These are phyloP conservation scores for Hypoxylon crocopeplum DNA, from an alignment of 495 filamentous ascomycete genomes.

Conservation along the genomic window DNA sequence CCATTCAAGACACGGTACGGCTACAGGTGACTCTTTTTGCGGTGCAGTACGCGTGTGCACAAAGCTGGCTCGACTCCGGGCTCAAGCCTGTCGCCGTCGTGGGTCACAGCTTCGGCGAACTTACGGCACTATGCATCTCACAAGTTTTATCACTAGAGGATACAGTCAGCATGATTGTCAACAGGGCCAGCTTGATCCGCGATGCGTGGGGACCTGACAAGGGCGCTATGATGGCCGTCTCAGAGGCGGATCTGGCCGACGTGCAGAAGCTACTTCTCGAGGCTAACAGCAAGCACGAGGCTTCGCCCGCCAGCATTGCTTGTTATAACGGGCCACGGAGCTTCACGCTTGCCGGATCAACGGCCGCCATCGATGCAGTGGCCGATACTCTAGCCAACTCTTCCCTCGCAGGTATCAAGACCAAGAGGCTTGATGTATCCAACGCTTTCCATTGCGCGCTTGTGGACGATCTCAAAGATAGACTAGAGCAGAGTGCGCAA, in stretches of 20 bases:
- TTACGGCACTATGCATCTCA: slow-evolving; percentile 54
- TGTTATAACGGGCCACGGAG: slow-evolving; percentile 61
- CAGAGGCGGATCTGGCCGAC: slow-evolving; percentile 40
- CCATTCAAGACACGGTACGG: slow-evolving; percentile 45
- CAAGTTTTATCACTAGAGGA: slow-evolving; percentile 47
- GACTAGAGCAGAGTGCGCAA: slow-evolving; percentile 38
- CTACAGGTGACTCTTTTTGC: slow-evolving; percentile 54
- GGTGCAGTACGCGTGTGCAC: slow-evolving; percentile 56
- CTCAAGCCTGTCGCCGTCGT: slow-evolving; percentile 44
- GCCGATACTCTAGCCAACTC: slow-evolving; percentile 16
- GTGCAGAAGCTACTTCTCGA: slow-evolving; percentile 35
- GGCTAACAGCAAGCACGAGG: slow-evolving; percentile 2
- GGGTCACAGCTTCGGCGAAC: slow-evolving; percentile 61
- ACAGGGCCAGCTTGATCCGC: slow-evolving; percentile 48
- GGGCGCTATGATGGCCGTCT: slow-evolving; percentile 55
- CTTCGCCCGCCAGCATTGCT: slow-evolving; percentile 46
- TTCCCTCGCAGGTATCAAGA: slow-evolving; percentile 9
- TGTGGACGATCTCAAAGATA: slow-evolving; percentile 46
- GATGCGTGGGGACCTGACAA: slow-evolving; percentile 46
- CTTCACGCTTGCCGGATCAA: slow-evolving; percentile 55
- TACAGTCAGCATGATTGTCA: slow-evolving; percentile 46
- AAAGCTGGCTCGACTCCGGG: slow-evolving; percentile 56
- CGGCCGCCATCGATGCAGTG: slow-evolving; percentile 40
- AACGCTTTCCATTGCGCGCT: slow-evolving; percentile 54
- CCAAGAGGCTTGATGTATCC: slow-evolving; percentile 49